A percentile compares a stretch with the other conserved stretches of the same genome.
phyloP scores from a whole-genome alignment of 2,329 filamentous ascomycete genomes.

The Sarocladium brachiariae region DNA sequence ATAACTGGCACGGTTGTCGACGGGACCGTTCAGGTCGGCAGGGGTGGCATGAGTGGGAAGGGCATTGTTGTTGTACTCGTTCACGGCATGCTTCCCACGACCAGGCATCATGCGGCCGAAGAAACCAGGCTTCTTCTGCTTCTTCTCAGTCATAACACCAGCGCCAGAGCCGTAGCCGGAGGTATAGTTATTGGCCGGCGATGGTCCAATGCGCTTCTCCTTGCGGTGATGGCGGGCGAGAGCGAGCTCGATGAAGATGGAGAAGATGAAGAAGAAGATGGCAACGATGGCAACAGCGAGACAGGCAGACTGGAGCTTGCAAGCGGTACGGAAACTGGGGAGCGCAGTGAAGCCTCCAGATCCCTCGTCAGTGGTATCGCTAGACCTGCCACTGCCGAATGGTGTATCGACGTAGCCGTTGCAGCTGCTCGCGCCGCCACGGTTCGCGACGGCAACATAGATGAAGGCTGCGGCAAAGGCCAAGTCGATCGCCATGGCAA shows the following conservation, averaged over 20 bases:
- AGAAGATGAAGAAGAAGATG: conserved; percentile 69
- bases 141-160: conserved; percentile 10
- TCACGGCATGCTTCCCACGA: conserved; percentile 21
- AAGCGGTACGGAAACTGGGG: conserved; percentile 49
- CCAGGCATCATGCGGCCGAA: conserved; percentile 21
- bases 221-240: conserved; percentile 66
- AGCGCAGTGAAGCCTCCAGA: conserved; percentile 39
- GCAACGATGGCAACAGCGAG: conserved; percentile 74
- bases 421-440: conserved; percentile 62
- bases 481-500: conserved; percentile 71
- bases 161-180: conserved; percentile 34
- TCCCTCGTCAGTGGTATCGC: conserved; percentile 37
- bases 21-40: conserved; percentile 27
- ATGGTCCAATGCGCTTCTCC: conserved; percentile 62
- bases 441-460: conserved; percentile 71
- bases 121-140: conserved; percentile 18
- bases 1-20: conserved; percentile 33
- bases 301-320: conserved; percentile 67
- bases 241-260: conserved; percentile 60
- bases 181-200: conserved; percentile 50
- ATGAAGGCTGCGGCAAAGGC: conserved; percentile 72
- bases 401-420: conserved; percentile 51
- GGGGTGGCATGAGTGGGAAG: conserved; percentile 35
- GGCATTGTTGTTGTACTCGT: conserved; percentile 21
- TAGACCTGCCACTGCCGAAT: conserved; percentile 57